A percentile compares a stretch with the other conserved stretches of the same genome.
Conservation (phyloP, 352 stramenopile species). For the Globisporangium rhizosaccharum region DNA sequence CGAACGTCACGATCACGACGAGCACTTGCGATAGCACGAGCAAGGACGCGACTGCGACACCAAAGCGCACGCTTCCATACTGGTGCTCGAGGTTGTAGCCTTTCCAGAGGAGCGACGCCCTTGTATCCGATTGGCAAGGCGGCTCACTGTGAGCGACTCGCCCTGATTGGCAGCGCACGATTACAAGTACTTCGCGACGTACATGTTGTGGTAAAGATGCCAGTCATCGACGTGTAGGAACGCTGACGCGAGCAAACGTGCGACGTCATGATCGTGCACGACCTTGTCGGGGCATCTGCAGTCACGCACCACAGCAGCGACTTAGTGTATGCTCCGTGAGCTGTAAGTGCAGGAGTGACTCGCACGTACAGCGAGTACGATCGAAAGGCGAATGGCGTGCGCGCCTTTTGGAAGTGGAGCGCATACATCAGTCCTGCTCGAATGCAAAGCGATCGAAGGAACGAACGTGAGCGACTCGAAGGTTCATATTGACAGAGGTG, state of each 20-base stretch:
- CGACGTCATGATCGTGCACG: constrained; percentile 27
- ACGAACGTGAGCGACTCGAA: neutral
- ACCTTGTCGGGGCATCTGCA: constrained; percentile 66
- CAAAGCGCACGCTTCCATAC: constrained; percentile 49
- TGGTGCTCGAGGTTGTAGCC: constrained; percentile 67
- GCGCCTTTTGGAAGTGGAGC: constrained; percentile 47
- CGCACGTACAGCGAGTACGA: constrained; percentile 41
- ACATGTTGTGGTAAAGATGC: constrained; percentile 91
- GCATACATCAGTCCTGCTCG: constrained; percentile 42
- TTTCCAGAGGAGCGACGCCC: constrained; percentile 81
- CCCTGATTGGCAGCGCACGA: constrained; percentile 8
- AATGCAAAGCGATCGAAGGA: too few relatives aligned
- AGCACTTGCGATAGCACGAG: constrained; percentile 60
- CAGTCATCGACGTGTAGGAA: constrained; percentile 84
- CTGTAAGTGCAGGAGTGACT: neutral
- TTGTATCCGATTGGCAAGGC: constrained; percentile 17
- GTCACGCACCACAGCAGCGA: neutral
- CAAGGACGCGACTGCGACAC: constrained; percentile 38
- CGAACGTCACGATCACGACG: constrained; percentile 36
- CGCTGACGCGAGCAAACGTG: constrained; percentile 54
- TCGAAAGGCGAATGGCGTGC: constrained; percentile 26
- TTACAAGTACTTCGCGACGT: constrained; percentile 11
- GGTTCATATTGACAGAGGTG: neutral
- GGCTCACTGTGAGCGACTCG: neutral
- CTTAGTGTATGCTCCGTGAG: neutral